These are phyloP conservation scores for Pythium dissimile DNA, from an alignment of 352 stramenopile genomes.

Conservation along the genomic window DNA sequence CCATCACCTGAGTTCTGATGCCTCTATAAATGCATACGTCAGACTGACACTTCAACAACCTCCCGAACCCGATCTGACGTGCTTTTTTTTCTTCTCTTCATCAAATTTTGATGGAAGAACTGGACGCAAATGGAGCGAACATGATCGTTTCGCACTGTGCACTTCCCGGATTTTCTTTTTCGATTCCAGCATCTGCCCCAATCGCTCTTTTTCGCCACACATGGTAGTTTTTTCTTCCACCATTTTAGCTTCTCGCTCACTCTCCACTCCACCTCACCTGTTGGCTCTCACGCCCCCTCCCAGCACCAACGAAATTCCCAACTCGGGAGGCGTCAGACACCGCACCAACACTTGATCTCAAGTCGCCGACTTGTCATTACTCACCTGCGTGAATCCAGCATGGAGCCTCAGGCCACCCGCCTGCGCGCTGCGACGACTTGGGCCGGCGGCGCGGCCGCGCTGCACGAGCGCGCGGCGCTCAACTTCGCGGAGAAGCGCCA, in stretches of 20 bases:
- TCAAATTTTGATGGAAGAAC: slow-evolving; percentile 5
- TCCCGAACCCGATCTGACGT: slow-evolving; percentile 14
- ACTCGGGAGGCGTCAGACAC: too few relatives aligned
- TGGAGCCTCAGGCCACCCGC: slow-evolving; percentile 11
- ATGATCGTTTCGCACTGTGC: too few relatives aligned
- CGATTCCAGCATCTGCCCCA: too few relatives aligned
- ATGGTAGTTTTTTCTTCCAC: not conserved
- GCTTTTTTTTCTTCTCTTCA: not conserved
- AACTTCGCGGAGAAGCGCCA: slow-evolving; percentile 18
- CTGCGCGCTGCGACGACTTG: slow-evolving; percentile 7
- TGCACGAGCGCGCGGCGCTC: slow-evolving; percentile 12
- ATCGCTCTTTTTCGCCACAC: not conserved
- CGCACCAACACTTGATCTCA: not conserved
- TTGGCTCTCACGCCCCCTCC: too few relatives aligned
- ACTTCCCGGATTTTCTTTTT: too few relatives aligned
- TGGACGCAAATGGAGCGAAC: not conserved
- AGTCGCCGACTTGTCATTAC: too few relatives aligned
- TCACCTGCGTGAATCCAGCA: not conserved
- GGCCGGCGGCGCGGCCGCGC: not conserved
- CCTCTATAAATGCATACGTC: too few relatives aligned
- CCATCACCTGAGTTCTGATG: too few relatives aligned
- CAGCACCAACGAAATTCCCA: too few relatives aligned
- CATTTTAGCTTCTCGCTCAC: too few relatives aligned
- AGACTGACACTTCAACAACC: too few relatives aligned
- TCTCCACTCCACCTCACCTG: too few relatives aligned